These are phyloP conservation scores for Thermomyces lanuginosus DNA, from an alignment of 2,329 filamentous ascomycete genomes.

Conservation along the genomic window DNA sequence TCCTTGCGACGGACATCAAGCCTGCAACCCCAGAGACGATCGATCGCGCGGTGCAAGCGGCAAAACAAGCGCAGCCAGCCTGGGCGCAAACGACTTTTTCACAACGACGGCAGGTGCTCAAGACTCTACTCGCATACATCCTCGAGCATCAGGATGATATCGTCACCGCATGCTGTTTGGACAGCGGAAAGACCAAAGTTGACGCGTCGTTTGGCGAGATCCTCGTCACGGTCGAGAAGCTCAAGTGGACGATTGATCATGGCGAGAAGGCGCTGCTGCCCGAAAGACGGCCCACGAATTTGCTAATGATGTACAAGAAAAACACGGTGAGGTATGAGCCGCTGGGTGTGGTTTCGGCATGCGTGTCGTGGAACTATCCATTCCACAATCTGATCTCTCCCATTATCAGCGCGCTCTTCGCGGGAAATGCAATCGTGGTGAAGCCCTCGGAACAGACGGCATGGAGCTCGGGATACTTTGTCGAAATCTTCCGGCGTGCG, in stretches of 20 bases:
- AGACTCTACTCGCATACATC: conserved; percentile 62
- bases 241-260: conserved; percentile 84
- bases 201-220: conserved; percentile 92
- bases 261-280: conserved; percentile 65
- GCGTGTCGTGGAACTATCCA: conserved; percentile 93
- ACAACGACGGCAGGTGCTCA: conserved; percentile 62
- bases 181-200: conserved; percentile 91
- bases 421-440: conserved; percentile 80
- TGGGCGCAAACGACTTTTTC: conserved; percentile 68
- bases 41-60: conserved; percentile 59
- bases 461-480: conserved; percentile 77
- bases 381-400: conserved; percentile 93
- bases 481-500: conserved; percentile 59
- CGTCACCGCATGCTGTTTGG: conserved; percentile 67
- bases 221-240: conserved; percentile 80
- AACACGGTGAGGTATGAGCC: conserved; percentile 86
- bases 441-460: conserved; percentile 93
- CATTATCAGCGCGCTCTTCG: conserved; percentile 76
- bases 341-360: conserved; percentile 76
- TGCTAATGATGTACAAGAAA: conserved; percentile 89
- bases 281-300: conserved; percentile 63
- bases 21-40: conserved; percentile 62
- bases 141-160: conserved; percentile 82
- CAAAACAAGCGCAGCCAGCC: conserved; percentile 54
- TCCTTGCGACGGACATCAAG: conserved; percentile 49